Evolutionary conservation across 768 basidiomycete genomes (phyloP).

Genomic region (Suillus placidus): DNA sequence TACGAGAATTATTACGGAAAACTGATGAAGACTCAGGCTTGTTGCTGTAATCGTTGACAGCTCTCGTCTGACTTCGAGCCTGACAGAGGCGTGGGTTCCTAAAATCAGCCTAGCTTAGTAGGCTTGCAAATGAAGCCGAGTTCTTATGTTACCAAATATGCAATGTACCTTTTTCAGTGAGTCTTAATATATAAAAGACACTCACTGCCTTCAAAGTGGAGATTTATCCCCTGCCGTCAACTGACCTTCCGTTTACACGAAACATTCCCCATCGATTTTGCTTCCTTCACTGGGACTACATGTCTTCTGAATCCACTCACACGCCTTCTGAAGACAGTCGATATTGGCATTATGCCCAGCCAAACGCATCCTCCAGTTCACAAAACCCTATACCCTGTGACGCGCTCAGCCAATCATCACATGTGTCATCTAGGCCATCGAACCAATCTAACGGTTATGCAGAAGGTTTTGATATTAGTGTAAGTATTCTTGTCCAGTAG

Average conservation of each 20-base stretch:
- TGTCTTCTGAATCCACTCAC: conserved; percentile 13
- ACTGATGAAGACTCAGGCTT: conserved; percentile 24
- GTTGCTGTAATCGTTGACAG: conserved; percentile 33
- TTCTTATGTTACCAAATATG: conserved; percentile 22
- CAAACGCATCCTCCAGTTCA: neutral
- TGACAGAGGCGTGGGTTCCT: conserved; percentile 36
- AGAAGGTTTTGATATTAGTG: conserved; percentile 29
- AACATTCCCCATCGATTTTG: neutral
- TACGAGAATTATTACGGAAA: conserved; percentile 31
- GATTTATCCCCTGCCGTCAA: conserved; percentile 26
- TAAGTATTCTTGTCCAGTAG: conserved; percentile 1
- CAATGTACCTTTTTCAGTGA: conserved; percentile 26
- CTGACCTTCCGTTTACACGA: conserved; percentile 4
- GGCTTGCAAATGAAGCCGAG: conserved; percentile 20
- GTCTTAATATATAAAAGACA: conserved; percentile 29
- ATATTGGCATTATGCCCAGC: neutral
- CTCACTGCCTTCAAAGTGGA: conserved; percentile 10
- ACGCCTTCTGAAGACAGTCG: neutral
- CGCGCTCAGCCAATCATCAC: neutral
- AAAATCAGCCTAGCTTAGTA: conserved; percentile 24
- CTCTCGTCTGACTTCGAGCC: conserved; percentile 32
- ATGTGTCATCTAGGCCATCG: neutral
- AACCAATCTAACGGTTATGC: conserved; percentile 19
- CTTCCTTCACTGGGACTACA: neutral
- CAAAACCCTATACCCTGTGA: neutral